Conservation (phyloP, 2,329 filamentous ascomycete species). For the Zopfia rhizophila region DNA sequence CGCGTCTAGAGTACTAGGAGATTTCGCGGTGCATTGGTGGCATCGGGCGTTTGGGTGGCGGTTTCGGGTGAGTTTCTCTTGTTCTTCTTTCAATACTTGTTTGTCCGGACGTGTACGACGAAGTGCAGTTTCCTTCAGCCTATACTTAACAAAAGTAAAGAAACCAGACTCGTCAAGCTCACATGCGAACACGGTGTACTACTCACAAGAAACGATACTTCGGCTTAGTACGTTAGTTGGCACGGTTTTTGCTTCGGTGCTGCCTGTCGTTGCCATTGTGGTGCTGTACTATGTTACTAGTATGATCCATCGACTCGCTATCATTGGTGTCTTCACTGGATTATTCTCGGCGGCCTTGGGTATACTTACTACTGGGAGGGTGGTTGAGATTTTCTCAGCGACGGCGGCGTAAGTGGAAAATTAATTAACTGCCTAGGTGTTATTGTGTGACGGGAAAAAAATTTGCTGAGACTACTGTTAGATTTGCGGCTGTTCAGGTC, state of each 20-base stretch:
- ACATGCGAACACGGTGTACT: constrained; percentile 2
- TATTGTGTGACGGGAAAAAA: too few relatives aligned
- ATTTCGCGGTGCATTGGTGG: constrained; percentile 5
- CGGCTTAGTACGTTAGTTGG: background rate
- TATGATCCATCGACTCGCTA: constrained; percentile 6
- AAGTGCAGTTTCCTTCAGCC: too few relatives aligned
- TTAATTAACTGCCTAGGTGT: too few relatives aligned
- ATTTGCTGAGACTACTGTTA: too few relatives aligned
- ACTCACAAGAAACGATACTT: background rate
- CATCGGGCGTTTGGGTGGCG: constrained; percentile 10
- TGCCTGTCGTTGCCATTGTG: constrained; percentile 9
- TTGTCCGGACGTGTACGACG: too few relatives aligned
- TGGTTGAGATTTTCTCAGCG: constrained; percentile 13
- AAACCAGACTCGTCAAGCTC: too few relatives aligned
- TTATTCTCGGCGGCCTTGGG: constrained; percentile 7
- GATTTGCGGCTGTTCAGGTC: too few relatives aligned
- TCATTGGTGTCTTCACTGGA: constrained; percentile 9
- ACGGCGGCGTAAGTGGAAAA: constrained; percentile 17
- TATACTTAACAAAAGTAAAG: too few relatives aligned
- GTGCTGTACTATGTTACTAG: constrained; percentile 6
- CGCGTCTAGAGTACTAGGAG: background rate
- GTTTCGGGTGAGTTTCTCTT: constrained; percentile 5
- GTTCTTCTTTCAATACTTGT: too few relatives aligned
- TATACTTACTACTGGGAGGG: constrained; percentile 6
- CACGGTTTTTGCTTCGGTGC: constrained; percentile 3